Evolutionary conservation across 306 rosid genomes (phyloP).

Genomic region (Ceratonia siliqua): DNA sequence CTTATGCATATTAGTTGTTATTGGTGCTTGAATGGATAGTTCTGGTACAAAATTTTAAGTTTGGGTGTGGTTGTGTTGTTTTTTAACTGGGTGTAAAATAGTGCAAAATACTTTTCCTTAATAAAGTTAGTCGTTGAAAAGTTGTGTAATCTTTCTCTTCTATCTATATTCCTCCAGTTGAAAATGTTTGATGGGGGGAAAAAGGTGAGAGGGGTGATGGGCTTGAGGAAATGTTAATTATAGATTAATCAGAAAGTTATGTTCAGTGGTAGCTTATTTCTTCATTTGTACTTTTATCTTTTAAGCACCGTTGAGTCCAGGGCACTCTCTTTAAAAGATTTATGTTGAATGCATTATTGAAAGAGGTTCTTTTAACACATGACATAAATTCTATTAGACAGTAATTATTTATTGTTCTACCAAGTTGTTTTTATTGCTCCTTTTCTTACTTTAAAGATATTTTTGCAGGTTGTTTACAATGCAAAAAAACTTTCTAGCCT

Average conservation of each 20-base stretch:
- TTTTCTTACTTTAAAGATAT: conserved; percentile 21
- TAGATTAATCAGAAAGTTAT: not conserved
- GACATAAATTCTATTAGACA: not conserved
- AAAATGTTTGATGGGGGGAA: not conserved
- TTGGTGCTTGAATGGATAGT: not conserved
- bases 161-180: not conserved
- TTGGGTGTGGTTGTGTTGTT: conserved; percentile 6
- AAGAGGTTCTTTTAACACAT: not conserved
- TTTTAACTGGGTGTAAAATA: not conserved
- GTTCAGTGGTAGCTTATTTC: not conserved
- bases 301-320: not conserved
- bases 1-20: not conserved
- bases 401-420: conserved; percentile 12
- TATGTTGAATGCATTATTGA: not conserved
- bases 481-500: conserved; percentile 78
- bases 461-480: conserved; percentile 77
- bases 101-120: not conserved
- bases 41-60: not conserved
- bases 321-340: not conserved
- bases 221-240: not conserved
- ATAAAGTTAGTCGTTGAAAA: not conserved
- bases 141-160: not conserved
- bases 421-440: not conserved
- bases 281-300: not conserved
- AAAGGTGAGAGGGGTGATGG: not conserved